Base-by-base conservation (phyloP, 2,329 filamentous ascomycete genomes). In the Cladophialophora psammophila region DNA sequence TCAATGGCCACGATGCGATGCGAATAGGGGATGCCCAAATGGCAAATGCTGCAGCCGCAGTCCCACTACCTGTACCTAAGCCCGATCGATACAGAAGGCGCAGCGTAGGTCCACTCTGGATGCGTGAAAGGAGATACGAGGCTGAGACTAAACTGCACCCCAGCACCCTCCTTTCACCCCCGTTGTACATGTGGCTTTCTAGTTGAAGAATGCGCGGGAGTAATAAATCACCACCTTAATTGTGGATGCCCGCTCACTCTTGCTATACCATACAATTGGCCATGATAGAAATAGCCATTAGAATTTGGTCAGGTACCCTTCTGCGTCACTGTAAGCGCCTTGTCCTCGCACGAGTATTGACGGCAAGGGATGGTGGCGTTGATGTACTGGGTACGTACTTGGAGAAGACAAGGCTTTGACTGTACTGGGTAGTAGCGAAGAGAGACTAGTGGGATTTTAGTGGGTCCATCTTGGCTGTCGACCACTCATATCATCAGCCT, bases 61-160 rank as follows among this genome's bases (percentile, higher is more conserved):
- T 50, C 45, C 13, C 45, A 50, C 45, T n/a, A n/a, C n/a, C n/a
- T n/a, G n/a, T n/a, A 26, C 26, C 26, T 26, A 50, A 18, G 5
- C 45, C 20, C 18, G 3, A 50, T 50, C 20, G 15, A 50, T 31
- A 8, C 20, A 31, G 45, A 26, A 31, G 45, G 45, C 45, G 45
- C 20, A 50, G 45, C 10, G 18, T 10, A 26, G 45, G 45, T 26
- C 45, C 10, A 20, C 45, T 12, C 9, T 26, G 20, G 40, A 13
- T 26, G 45, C 26, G 45, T 50, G 45, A 50, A 50, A 50, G 45
- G 45, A 20, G 45, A 4, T 26, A 50, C 45, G 45, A 50, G 45
- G 45, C 45, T 50, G 45, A 50, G 45, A 9, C 18, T 31, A 50
- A 26, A 50, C 5, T 1, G 18, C 20, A 18, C 7, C 20, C 3